Conservation (phyloP, 2,329 filamentous ascomycete species). For the Fusarium tupiense region DNA sequence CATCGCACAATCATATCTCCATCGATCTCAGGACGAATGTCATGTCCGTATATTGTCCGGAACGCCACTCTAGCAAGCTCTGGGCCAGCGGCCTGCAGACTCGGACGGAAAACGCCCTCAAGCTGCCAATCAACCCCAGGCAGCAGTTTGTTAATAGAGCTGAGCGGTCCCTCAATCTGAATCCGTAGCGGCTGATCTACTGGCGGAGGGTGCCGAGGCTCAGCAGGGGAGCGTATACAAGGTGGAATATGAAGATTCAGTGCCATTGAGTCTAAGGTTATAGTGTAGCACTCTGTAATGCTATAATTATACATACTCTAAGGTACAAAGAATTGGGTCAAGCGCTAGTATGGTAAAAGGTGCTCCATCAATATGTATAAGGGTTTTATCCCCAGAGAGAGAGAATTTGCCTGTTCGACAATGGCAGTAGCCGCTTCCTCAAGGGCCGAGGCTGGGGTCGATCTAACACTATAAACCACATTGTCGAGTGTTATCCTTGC, state of each 20-base stretch:
- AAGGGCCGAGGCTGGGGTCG: too few species aligned
- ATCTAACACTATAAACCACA: too few species aligned
- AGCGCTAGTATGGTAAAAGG: too few species aligned
- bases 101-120: neutral
- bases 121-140: neutral
- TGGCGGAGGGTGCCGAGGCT: neutral
- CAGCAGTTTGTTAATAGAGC: neutral
- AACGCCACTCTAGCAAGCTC: neutral
- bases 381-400: too few species aligned
- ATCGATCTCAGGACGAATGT: neutral
- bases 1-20: neutral
- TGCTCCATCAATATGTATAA: too few species aligned
- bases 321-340: too few species aligned
- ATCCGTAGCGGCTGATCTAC: neutral
- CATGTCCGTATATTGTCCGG: neutral
- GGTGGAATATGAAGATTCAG: neutral
- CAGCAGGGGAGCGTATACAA: neutral
- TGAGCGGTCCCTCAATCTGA: neutral
- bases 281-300: too few species aligned
- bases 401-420: too few species aligned
- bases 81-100: neutral
- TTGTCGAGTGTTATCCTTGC: too few species aligned
- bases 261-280: neutral
- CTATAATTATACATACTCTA: too few species aligned
- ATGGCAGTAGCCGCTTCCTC: too few species aligned